Evolutionary conservation across 768 basidiomycete species (phyloP).

Genomic region (Russula abietina): DNA sequence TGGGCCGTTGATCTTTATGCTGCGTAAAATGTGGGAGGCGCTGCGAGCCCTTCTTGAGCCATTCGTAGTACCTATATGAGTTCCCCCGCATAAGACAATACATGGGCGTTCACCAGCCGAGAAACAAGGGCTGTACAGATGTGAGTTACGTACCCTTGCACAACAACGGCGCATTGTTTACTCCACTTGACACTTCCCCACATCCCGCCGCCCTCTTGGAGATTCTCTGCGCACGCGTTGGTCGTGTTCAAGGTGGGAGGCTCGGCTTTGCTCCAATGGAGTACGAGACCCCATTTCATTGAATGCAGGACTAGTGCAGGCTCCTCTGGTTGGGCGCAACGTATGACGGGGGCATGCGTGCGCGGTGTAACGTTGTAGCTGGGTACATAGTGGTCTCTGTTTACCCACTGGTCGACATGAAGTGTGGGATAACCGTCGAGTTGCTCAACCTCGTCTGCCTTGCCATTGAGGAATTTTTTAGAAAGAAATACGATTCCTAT

Average conservation of each 20-base stretch:
- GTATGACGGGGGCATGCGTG: conserved; percentile 68
- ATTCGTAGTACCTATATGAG: conserved; percentile 78
- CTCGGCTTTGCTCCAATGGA: conserved; percentile 76
- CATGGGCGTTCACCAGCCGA: too few relatives aligned
- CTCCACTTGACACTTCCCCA: conserved; percentile 79
- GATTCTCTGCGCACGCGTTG: conserved; percentile 82
- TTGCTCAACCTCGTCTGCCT: conserved; percentile 27
- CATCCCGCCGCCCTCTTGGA: conserved; percentile 70
- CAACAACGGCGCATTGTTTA: conserved; percentile 81
- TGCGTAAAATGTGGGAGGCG: conserved; percentile 81
- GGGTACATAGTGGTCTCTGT: conserved; percentile 50
- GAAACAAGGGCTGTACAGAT: too few relatives aligned
- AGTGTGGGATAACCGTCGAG: conserved; percentile 42
- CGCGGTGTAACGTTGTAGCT: conserved; percentile 84
- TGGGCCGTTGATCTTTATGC: conserved; percentile 51
- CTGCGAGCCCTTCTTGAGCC: conserved; percentile 77
- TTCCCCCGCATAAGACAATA: too few relatives aligned
- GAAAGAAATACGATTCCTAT: not conserved
- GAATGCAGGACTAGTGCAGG: conserved; percentile 57
- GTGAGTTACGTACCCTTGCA: conserved; percentile 72
- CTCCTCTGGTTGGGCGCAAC: conserved; percentile 31
- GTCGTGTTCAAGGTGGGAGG: conserved; percentile 73
- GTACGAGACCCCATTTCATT: conserved; percentile 89
- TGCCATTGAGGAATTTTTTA: not conserved
- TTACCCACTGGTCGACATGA: conserved; percentile 52